These are phyloP conservation scores for Ceratocystis variospora DNA, from an alignment of 2,329 filamentous ascomycete species.

Conservation along the genomic window DNA sequence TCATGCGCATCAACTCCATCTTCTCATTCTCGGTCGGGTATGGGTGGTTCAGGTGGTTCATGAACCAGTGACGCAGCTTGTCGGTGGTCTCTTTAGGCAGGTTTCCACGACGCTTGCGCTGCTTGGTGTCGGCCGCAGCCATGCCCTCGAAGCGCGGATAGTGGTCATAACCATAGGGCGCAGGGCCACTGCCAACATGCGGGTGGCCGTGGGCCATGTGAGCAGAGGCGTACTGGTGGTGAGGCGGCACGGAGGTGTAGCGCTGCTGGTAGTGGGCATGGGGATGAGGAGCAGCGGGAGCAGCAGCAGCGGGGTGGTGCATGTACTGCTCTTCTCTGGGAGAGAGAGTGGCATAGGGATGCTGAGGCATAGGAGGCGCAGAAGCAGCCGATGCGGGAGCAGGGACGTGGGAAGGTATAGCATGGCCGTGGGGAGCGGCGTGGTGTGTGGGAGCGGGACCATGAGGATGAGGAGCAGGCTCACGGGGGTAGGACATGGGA, in stretches of 20 bases:
- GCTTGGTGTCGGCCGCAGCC: slow-evolving; percentile 35
- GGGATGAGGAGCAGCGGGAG: slow-evolving; percentile 26
- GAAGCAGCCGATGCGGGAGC: neutral
- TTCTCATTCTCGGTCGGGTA: slow-evolving; percentile 86
- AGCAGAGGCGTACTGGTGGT: slow-evolving; percentile 30
- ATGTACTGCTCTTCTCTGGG: slow-evolving; percentile 1
- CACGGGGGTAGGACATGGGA: slow-evolving; percentile 11
- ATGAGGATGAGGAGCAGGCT: neutral
- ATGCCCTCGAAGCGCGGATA: slow-evolving; percentile 31
- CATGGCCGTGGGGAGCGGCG: neutral
- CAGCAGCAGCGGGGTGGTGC: slow-evolving; percentile 22
- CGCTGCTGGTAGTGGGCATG: slow-evolving; percentile 16
- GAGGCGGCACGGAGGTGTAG: slow-evolving; percentile 6
- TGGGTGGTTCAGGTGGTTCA: slow-evolving; percentile 61
- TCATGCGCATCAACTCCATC: slow-evolving; percentile 62
- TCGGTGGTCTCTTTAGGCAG: slow-evolving; percentile 83
- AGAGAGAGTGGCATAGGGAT: neutral
- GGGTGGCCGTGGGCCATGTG: slow-evolving; percentile 21
- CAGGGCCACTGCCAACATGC: slow-evolving; percentile 27
- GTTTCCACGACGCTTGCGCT: slow-evolving; percentile 61
- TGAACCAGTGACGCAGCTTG: slow-evolving; percentile 66
- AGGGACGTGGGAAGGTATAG: neutral
- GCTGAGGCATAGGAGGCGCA: neutral
- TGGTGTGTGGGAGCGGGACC: neutral
- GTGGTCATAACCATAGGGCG: slow-evolving; percentile 34